These are phyloP conservation scores for Rhizopus microsporus DNA, from an alignment of 371 early-diverging fungal species.

Conservation along the genomic window DNA sequence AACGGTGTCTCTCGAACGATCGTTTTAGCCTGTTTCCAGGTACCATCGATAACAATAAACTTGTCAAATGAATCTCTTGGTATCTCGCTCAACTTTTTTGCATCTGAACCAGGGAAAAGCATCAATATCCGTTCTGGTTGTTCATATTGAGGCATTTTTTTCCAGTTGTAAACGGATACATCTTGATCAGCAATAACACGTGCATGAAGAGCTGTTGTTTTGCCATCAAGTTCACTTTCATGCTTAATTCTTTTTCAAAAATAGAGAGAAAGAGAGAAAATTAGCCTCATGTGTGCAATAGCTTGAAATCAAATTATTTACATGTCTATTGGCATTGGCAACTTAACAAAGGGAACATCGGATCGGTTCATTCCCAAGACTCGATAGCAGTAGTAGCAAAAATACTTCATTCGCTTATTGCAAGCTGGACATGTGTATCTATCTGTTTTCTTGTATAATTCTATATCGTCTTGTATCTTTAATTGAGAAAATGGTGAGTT, in stretches of 20 bases:
- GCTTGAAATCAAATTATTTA: slow-evolving; percentile 31
- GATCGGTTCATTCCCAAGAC: slow-evolving; percentile 55
- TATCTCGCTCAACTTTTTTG: slow-evolving; percentile 66
- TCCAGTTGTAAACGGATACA: slow-evolving; percentile 63
- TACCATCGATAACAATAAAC: slow-evolving; percentile 89
- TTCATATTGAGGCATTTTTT: slow-evolving; percentile 55
- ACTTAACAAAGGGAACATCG: slow-evolving; percentile 62
- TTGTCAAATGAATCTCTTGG: slow-evolving; percentile 66
- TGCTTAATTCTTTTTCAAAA: slow-evolving; percentile 69
- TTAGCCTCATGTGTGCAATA: neutral
- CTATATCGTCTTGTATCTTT: slow-evolving; percentile 43
- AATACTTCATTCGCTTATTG: slow-evolving; percentile 66
- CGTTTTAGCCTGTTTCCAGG: slow-evolving; percentile 86
- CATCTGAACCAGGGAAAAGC: slow-evolving; percentile 85
- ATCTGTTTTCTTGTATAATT: slow-evolving; percentile 32
- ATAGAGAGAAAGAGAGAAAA: neutral
- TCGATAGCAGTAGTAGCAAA: slow-evolving; percentile 72
- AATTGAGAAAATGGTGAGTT: slow-evolving; percentile 39
- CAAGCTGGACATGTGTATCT: slow-evolving; percentile 60
- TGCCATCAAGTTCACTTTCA: slow-evolving; percentile 75
- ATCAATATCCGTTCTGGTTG: slow-evolving; percentile 74
- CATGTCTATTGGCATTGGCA: slow-evolving; percentile 81
- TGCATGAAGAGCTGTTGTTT: slow-evolving; percentile 88
- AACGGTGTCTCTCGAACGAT: slow-evolving; percentile 62
- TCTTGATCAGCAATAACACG: slow-evolving; percentile 74